These are phyloP conservation scores for Cutaneotrichosporon cavernicola DNA, from an alignment of 1,284 basidiomycete species.

Conservation along the genomic window DNA sequence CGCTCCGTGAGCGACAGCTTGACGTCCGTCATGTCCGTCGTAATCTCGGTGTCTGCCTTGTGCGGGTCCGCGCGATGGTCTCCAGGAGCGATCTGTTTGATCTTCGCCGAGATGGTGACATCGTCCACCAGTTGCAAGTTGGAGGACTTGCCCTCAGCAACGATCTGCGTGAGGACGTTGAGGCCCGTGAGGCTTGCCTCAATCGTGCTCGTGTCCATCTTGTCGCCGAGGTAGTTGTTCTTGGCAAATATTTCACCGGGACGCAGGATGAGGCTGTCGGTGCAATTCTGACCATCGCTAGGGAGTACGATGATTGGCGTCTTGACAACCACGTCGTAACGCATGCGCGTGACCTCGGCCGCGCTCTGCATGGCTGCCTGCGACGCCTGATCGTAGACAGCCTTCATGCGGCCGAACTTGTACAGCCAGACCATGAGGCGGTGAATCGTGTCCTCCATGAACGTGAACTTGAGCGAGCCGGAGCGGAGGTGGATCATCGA, in stretches of 20 bases:
- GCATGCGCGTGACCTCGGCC: slow-evolving; percentile 79
- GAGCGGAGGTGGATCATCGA: slow-evolving; percentile 79
- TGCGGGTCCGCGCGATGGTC: slow-evolving; percentile 56
- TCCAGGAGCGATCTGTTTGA: slow-evolving; percentile 59
- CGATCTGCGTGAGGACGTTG: slow-evolving; percentile 72
- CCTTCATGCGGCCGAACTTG: slow-evolving; percentile 87
- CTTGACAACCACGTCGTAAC: slow-evolving; percentile 85
- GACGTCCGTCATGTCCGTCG: slow-evolving; percentile 77
- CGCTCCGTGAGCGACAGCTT: slow-evolving; percentile 82
- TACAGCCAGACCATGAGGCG: slow-evolving; percentile 80
- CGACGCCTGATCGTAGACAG: slow-evolving; percentile 89
- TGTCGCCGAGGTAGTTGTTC: slow-evolving; percentile 68
- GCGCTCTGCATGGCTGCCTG: slow-evolving; percentile 89
- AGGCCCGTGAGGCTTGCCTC: slow-evolving; percentile 81
- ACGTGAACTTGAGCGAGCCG: slow-evolving; percentile 89
- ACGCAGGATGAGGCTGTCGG: slow-evolving; percentile 73
- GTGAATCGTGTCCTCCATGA: slow-evolving; percentile 82
- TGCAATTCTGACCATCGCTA: slow-evolving; percentile 63
- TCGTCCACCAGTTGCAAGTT: slow-evolving; percentile 88
- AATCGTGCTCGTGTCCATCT: slow-evolving; percentile 61
- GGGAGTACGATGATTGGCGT: slow-evolving; percentile 93
- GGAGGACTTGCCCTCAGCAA: slow-evolving; percentile 57
- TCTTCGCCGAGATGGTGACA: slow-evolving; percentile 72
- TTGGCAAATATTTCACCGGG: slow-evolving; percentile 85
- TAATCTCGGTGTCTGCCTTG: slow-evolving; percentile 65